Evolutionary conservation across 805 yeast species (phyloP).

Genomic region (Metschnikowia amazonensis): DNA sequence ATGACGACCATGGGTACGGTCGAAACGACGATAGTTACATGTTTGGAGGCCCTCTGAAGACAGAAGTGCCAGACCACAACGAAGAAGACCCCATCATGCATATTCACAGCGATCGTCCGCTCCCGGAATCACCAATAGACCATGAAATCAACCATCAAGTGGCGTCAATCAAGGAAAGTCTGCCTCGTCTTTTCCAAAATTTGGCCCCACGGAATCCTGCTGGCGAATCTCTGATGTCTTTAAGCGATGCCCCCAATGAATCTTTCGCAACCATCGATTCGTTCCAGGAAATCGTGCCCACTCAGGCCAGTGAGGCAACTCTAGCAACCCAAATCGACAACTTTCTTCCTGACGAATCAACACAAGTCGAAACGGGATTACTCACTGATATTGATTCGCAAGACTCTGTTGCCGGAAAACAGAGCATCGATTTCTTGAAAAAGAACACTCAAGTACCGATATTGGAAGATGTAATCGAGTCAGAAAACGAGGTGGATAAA

Average conservation of each 20-base stretch:
- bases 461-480: not conserved
- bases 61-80: constrained; percentile 3
- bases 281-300: constrained; percentile 20
- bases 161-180: constrained; percentile 2
- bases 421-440: not conserved
- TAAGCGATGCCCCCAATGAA: not conserved
- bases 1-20: constrained; percentile 15
- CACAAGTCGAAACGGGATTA: constrained; percentile 8
- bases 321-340: constrained; percentile 19
- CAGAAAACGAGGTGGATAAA: constrained; percentile 5
- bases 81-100: constrained; percentile 17
- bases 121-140: constrained; percentile 11
- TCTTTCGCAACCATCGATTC: constrained; percentile 6
- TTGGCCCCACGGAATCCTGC: constrained; percentile 23
- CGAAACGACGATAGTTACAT: constrained; percentile 18
- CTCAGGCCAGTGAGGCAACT: constrained; percentile 12
- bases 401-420: not conserved
- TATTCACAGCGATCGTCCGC: constrained; percentile 13
- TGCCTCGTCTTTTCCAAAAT: constrained; percentile 25
- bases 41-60: constrained; percentile 16
- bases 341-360: not conserved
- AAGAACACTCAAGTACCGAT: constrained; percentile 2
- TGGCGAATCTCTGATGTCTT: constrained; percentile 1
- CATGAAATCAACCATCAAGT: constrained; percentile 3
- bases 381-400: constrained; percentile 6